A percentile compares a stretch with the other conserved stretches of the same genome.
These are phyloP conservation scores for Lactifluus volemus DNA, from an alignment of 768 basidiomycete genomes.

Conservation along the genomic window DNA sequence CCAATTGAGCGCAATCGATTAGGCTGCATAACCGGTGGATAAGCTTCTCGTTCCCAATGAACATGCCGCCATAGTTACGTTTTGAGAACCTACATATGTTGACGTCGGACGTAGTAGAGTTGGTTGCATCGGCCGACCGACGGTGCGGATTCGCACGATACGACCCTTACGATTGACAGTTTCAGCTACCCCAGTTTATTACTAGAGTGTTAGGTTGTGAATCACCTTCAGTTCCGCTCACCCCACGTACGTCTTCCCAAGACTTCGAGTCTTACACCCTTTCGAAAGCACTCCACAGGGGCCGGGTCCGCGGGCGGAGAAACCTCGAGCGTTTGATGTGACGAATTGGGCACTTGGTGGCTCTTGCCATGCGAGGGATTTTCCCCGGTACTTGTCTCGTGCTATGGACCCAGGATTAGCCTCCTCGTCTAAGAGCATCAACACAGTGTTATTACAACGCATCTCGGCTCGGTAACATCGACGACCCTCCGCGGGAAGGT, in stretches of 20 bases:
- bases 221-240: neutral
- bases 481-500: neutral
- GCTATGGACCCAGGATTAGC: neutral
- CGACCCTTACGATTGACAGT: neutral
- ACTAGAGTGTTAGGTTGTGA: neutral
- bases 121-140: neutral
- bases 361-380: neutral
- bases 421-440: neutral
- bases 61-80: neutral
- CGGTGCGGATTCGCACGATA: neutral
- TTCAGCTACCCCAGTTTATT: neutral
- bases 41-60: constrained; percentile 9
- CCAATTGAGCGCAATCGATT: constrained; percentile 6
- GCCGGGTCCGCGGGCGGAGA: constrained; percentile 13
- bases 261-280: neutral
- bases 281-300: neutral
- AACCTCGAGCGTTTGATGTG: constrained; percentile 8
- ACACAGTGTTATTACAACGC: neutral
- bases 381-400: neutral
- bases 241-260: neutral
- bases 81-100: neutral
- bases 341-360: neutral
- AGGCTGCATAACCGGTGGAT: neutral
- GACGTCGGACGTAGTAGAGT: constrained; percentile 3
- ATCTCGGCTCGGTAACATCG: neutral